Conservation (phyloP, 2,329 filamentous ascomycete genomes). For the Beauveria scarabaeidicola region DNA sequence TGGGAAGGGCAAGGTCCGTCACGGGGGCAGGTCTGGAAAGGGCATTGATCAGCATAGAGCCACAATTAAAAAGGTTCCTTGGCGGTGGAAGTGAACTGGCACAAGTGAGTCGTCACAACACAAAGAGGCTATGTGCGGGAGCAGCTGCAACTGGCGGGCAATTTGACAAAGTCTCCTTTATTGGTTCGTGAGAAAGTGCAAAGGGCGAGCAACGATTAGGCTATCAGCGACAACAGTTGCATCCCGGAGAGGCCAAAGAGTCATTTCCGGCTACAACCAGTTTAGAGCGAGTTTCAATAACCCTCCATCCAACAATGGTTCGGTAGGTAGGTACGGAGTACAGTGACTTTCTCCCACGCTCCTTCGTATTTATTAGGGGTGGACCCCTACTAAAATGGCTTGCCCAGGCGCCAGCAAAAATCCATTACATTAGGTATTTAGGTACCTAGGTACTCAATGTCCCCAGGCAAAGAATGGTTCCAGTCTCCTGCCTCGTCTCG, state of each 20-base stretch:
- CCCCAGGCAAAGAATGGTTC: neutral
- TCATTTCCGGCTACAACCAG: no score
- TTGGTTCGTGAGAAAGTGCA: no score
- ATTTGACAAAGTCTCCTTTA: no score
- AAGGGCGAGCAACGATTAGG: no score
- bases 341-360: slow-evolving; percentile 14
- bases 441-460: no score
- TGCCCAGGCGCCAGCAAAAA: neutral
- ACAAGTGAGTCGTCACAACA: no score
- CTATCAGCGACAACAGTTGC: no score
- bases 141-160: no score
- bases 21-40: neutral
- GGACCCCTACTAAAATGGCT: neutral
- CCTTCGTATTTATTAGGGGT: slow-evolving; percentile 16
- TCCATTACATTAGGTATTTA: neutral
- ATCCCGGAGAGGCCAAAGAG: no score
- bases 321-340: no score
- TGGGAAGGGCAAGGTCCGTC: neutral
- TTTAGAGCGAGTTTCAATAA: neutral
- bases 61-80: neutral
- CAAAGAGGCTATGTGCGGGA: no score
- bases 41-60: neutral
- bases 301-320: neutral
- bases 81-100: neutral
- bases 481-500: neutral